A percentile compares a stretch with the other conserved stretches of the same genome.
Evolutionary conservation across 1,139 yeast species (phyloP).

Genomic region (Candida tetrigidarum): DNA sequence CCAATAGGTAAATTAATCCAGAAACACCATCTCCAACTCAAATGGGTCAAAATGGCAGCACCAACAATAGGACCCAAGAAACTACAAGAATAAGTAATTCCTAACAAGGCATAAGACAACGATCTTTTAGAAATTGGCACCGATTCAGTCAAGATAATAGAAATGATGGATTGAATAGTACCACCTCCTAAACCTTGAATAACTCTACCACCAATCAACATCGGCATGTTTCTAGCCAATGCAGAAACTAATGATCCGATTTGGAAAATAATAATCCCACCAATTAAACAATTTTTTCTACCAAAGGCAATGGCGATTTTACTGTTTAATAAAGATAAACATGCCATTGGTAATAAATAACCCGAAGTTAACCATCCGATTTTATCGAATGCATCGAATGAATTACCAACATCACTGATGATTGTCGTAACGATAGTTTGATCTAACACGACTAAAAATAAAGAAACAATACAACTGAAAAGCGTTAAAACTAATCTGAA

Average conservation of each 20-base stretch:
- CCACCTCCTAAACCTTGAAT: slow-evolving; percentile 80
- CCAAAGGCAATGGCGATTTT: slow-evolving; percentile 64
- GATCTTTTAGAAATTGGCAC: slow-evolving; percentile 63
- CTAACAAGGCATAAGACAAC: slow-evolving; percentile 50
- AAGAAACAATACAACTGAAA: slow-evolving; percentile 46
- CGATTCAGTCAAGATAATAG: slow-evolving; percentile 61
- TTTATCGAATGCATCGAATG: slow-evolving; percentile 55
- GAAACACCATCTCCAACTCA: slow-evolving; percentile 81
- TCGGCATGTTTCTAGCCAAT: slow-evolving; percentile 56
- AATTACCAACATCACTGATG: slow-evolving; percentile 53
- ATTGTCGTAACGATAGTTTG: slow-evolving; percentile 67
- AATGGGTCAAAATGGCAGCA: slow-evolving; percentile 61
- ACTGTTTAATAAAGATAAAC: slow-evolving; percentile 63
- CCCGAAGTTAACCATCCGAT: slow-evolving; percentile 52
- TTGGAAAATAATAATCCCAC: slow-evolving; percentile 58
- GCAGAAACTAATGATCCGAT: slow-evolving; percentile 67
- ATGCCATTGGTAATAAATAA: slow-evolving; percentile 60
- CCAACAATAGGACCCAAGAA: slow-evolving; percentile 70
- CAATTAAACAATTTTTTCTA: slow-evolving; percentile 52
- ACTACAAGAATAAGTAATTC: slow-evolving; percentile 53
- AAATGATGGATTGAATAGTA: slow-evolving; percentile 62
- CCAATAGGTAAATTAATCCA: slow-evolving; percentile 73
- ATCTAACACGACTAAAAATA: slow-evolving; percentile 68
- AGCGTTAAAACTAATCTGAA: slow-evolving; percentile 41
- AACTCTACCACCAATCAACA: slow-evolving; percentile 71